phyloP scores from a whole-genome alignment of 441 rosid genomes.

The Theobroma grandiflorum region DNA sequence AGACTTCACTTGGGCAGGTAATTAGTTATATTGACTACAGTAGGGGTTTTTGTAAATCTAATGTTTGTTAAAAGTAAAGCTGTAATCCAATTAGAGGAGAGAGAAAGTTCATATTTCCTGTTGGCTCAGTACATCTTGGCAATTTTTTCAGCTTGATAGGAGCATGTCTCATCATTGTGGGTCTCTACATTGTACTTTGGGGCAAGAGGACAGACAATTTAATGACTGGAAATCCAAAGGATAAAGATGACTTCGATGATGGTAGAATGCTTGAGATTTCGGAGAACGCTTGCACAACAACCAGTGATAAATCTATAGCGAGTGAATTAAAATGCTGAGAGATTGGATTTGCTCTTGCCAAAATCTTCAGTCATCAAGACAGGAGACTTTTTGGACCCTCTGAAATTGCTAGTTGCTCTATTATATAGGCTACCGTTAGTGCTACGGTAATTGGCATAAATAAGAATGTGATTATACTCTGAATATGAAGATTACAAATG shows the following conservation, averaged over 20 bases:
- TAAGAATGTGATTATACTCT: not conserved
- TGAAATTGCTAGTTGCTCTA: not conserved
- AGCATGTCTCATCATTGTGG: conserved; percentile 40
- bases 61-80: not conserved
- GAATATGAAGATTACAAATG: not conserved
- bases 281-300: not conserved
- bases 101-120: not conserved
- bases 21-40: not conserved
- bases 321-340: not conserved
- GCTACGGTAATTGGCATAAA: not conserved
- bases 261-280: conserved; percentile 16
- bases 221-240: conserved; percentile 7
- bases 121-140: not conserved
- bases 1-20: conserved; percentile 54
- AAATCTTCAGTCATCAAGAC: not conserved
- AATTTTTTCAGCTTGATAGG: conserved; percentile 43
- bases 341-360: not conserved
- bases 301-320: not conserved
- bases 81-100: not conserved
- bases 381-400: too few relatives aligned
- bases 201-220: conserved; percentile 41
- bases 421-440: not conserved
- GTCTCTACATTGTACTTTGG: conserved; percentile 49
- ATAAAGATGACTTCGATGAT: conserved; percentile 11
- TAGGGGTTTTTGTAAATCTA: not conserved